A percentile compares a stretch with the other conserved stretches of the same genome.
Evolutionary conservation across 2,329 filamentous ascomycete species (phyloP).

Genomic region (Fusarium robinianum): DNA sequence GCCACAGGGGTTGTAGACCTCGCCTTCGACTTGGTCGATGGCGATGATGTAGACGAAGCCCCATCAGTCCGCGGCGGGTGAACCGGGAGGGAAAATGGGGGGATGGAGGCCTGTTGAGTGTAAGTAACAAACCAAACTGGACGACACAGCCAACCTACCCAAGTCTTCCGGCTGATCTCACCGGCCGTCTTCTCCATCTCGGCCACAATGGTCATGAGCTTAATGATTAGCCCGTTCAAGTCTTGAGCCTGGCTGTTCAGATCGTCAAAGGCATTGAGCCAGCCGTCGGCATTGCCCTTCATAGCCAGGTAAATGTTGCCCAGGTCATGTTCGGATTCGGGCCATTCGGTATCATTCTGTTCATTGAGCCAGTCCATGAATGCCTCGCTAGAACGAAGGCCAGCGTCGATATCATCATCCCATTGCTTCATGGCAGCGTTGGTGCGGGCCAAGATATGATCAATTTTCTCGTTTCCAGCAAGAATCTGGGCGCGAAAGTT

Average conservation of each 20-base stretch:
- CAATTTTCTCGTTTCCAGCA: slow-evolving; percentile 86
- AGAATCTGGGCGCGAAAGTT: slow-evolving; percentile 81
- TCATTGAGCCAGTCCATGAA: slow-evolving; percentile 75
- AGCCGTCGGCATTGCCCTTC: slow-evolving; percentile 90
- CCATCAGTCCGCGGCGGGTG: slow-evolving; percentile 16
- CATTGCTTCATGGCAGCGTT: slow-evolving; percentile 75
- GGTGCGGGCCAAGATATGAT: slow-evolving; percentile 84
- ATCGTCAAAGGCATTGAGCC: slow-evolving; percentile 78
- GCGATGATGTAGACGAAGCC: slow-evolving; percentile 7
- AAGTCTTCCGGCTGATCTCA: slow-evolving; percentile 77
- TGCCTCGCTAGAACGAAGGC: slow-evolving; percentile 73
- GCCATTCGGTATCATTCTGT: slow-evolving; percentile 64
- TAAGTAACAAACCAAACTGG: slow-evolving; percentile 13
- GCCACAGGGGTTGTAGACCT: slow-evolving; percentile 20
- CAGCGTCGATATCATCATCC: slow-evolving; percentile 77
- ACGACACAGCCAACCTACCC: slow-evolving; percentile 56
- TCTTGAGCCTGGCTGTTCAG: slow-evolving; percentile 73
- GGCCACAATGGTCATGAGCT: slow-evolving; percentile 75
- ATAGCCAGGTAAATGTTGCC: slow-evolving; percentile 83
- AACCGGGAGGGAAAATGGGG: slow-evolving; percentile 32
- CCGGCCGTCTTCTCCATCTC: slow-evolving; percentile 88
- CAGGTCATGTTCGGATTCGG: slow-evolving; percentile 62
- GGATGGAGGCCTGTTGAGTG: slow-evolving; percentile 29
- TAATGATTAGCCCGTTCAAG: slow-evolving; percentile 70
- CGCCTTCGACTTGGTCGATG: slow-evolving; percentile 14